These are phyloP conservation scores for Arachis monticola DNA, from an alignment of 331 rosid genomes.

Conservation along the genomic window DNA sequence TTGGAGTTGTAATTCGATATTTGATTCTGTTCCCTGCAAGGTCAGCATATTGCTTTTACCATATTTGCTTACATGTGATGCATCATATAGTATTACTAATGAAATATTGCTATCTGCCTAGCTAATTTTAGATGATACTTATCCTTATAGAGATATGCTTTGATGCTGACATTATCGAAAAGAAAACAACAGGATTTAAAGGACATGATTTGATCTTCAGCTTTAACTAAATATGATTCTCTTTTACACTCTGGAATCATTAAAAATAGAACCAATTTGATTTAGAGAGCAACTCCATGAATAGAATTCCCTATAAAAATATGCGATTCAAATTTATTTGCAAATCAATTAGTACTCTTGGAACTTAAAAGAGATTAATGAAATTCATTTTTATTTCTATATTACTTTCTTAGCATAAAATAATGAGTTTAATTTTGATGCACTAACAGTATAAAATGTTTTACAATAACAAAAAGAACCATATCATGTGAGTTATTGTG, in stretches of 20 bases:
- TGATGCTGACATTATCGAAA: slow-evolving; percentile 2
- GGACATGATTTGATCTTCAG: slow-evolving; percentile 11
- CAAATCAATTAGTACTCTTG: background rate
- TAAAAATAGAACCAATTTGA: slow-evolving; percentile 11
- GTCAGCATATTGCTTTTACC: slow-evolving; percentile 50
- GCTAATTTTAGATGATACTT: slow-evolving; percentile 14
- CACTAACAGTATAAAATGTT: too few relatives aligned
- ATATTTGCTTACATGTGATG: background rate
- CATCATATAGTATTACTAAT: slow-evolving; percentile 17
- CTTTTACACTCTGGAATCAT: background rate
- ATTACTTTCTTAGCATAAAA: background rate
- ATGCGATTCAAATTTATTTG: background rate
- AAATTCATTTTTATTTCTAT: background rate
- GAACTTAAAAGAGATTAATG: background rate
- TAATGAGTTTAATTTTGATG: background rate
- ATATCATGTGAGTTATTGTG: too few relatives aligned
- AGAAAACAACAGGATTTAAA: background rate
- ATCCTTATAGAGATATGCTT: background rate
- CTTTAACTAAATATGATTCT: slow-evolving; percentile 2
- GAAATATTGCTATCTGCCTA: slow-evolving; percentile 14
- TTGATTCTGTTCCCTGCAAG: slow-evolving; percentile 79
- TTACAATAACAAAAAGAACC: too few relatives aligned
- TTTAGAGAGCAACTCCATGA: background rate
- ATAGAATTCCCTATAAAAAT: background rate
- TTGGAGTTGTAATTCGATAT: slow-evolving; percentile 82